Base-by-base conservation (phyloP, 345 rosid genomes). In the Gossypium turneri region DNA sequence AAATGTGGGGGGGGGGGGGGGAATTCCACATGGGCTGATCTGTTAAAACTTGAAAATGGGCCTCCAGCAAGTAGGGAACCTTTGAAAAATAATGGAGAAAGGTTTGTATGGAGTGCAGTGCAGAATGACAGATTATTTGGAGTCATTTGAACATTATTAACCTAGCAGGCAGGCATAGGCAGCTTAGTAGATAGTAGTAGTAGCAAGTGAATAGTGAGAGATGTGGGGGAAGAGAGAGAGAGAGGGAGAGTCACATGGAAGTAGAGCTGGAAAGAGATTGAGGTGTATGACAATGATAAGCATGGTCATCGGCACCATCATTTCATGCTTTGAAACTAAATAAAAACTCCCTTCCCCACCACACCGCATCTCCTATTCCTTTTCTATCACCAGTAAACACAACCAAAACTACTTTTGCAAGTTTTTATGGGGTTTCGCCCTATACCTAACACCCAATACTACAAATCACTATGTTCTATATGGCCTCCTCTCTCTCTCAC, bases 221-320 rank as follows among this genome's bases (percentile, higher is more conserved):
- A 56, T 20, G 60, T 56, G 60, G 25, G 59, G 19, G 15, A n/a
- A 52, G 56, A 52, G 20, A 52, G 41, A 34, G 41, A 34, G 41
- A 5, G 41, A 3, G 55, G 7, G n/a, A 51, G n/a, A 17, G 27
- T 20, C 61, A 57, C 61, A 57, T 57, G 29, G 61, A 20, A 57
- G 61, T 57, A 20, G 61, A 57, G 61, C 61, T 57, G 61, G 61
- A 57, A 57, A 57, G 61, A 57, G 61, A 57, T 20, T 19, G 12
- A 56, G 60, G 29, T 47, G 43, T 19, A 41, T 82, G 81, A 69
- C 78, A 72, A 85, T 85, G 84, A 80, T 77, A 63, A 56, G 68
- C 55, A 74, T 79, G 69, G 80, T 85, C 88, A 50, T 81, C 86
- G 79, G 10, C 51, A 79, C 77, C 85, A 85, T 85, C 88, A 85